A percentile compares a stretch with the other conserved stretches of the same genome.
Conservation (phyloP, 2,329 filamentous ascomycete species). For the Whalleya microplaca region DNA sequence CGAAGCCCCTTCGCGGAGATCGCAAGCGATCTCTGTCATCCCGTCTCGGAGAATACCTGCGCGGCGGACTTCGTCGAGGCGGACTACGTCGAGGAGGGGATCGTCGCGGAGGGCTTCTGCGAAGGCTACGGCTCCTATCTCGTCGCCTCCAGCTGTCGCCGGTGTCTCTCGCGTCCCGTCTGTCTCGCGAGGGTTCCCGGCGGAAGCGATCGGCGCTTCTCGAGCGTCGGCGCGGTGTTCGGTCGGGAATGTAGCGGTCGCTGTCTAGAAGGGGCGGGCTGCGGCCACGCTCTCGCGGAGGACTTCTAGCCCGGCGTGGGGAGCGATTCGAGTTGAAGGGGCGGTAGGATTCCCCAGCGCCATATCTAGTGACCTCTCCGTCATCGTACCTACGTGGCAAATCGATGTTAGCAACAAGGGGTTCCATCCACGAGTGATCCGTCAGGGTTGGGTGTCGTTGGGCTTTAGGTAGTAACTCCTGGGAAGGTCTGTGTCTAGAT, state of each 20-base stretch:
- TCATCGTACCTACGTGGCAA: constrained; percentile 56
- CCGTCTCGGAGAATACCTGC: constrained; percentile 42
- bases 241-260: constrained; percentile 47
- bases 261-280: constrained; percentile 42
- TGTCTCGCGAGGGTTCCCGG: constrained; percentile 42
- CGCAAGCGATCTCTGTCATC: constrained; percentile 44
- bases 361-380: constrained; percentile 64
- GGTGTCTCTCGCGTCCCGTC: constrained; percentile 11
- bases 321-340: constrained; percentile 58
- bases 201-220: constrained; percentile 47
- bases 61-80: constrained; percentile 39
- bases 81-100: constrained; percentile 39
- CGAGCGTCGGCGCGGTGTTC: constrained; percentile 47
- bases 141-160: constrained; percentile 45
- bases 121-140: constrained; percentile 45
- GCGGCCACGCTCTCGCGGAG: constrained; percentile 41
- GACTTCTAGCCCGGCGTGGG: constrained; percentile 42
- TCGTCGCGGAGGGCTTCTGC: constrained; percentile 41
- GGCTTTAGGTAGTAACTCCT: not conserved
- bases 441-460: not conserved
- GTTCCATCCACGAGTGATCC: too few species aligned
- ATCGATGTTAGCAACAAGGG: not conserved
- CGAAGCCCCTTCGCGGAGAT: constrained; percentile 45
- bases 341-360: constrained; percentile 64
- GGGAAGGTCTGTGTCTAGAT: not conserved